These are phyloP conservation scores for Colletotrichum neosansevieriae DNA, from an alignment of 2,329 filamentous ascomycete species.

Conservation along the genomic window DNA sequence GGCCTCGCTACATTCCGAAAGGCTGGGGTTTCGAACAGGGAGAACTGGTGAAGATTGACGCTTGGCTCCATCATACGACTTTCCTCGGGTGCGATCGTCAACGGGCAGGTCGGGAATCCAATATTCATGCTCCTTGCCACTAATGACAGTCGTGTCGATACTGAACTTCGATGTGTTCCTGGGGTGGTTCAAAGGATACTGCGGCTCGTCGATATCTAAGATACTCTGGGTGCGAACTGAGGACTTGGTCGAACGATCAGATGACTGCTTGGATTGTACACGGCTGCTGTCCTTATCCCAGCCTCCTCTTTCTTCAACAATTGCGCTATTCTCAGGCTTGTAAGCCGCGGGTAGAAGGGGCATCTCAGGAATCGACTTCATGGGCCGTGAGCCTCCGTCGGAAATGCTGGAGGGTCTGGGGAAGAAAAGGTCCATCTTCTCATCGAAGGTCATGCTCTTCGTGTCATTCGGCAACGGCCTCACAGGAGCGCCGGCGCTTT, in stretches of 20 bases:
- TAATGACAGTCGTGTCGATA: constrained; percentile 44
- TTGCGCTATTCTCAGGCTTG: constrained; percentile 41
- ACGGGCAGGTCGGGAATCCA: constrained; percentile 53
- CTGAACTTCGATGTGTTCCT: constrained; percentile 48
- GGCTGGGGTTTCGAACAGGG: constrained; percentile 52
- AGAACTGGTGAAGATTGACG: constrained; percentile 65
- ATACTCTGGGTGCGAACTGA: constrained; percentile 56
- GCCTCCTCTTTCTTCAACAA: constrained; percentile 41
- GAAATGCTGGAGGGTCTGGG: constrained; percentile 47
- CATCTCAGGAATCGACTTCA: constrained; percentile 56
- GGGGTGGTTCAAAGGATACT: constrained; percentile 25
- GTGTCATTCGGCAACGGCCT: constrained; percentile 64
- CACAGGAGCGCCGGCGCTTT: constrained; percentile 52
- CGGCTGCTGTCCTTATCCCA: constrained; percentile 34
- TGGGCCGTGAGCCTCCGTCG: background rate
- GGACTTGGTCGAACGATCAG: constrained; percentile 52
- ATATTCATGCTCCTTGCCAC: constrained; percentile 48
- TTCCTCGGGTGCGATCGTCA: constrained; percentile 13
- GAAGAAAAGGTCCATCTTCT: constrained; percentile 67
- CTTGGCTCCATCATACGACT: constrained; percentile 49
- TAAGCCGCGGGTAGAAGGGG: constrained; percentile 53
- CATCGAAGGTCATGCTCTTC: constrained; percentile 69
- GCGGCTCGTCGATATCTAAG: constrained; percentile 52
- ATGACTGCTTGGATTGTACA: constrained; percentile 48
- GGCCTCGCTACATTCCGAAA: constrained; percentile 51